phyloP scores from a whole-genome alignment of 2,329 filamentous ascomycete genomes.

The Phoma sp. region DNA sequence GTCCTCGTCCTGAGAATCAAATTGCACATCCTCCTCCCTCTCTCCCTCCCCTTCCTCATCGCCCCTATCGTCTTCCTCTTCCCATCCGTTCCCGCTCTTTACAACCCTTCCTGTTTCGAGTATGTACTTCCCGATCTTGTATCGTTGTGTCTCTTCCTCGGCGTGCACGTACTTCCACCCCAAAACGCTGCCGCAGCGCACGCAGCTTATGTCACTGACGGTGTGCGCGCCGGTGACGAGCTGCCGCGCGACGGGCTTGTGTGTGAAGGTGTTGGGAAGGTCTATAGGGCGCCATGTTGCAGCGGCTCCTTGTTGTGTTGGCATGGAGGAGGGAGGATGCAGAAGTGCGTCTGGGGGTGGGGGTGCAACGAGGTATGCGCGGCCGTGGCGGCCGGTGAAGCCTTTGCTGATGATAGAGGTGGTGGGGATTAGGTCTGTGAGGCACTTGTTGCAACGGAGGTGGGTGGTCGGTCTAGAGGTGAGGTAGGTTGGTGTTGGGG shows the following conservation, averaged over 20 bases:
- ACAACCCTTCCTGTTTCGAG: conserved; percentile 65
- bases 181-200: conserved; percentile 60
- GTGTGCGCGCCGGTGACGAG: conserved; percentile 69
- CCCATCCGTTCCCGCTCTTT: conserved; percentile 58
- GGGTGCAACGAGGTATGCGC: conserved; percentile 66
- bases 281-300: conserved; percentile 32
- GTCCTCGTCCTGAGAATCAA: conserved; percentile 70
- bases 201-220: conserved; percentile 65
- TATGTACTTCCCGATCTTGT: conserved; percentile 72
- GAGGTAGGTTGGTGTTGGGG: conserved; percentile 36
- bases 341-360: conserved; percentile 31
- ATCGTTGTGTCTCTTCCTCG: conserved; percentile 65
- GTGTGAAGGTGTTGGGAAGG: conserved; percentile 65
- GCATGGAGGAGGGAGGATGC: conserved; percentile 16
- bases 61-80: conserved; percentile 33
- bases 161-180: conserved; percentile 71
- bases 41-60: conserved; percentile 13
- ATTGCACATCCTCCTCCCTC: conserved; percentile 55
- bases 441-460: conserved; percentile 65
- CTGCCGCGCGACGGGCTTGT: conserved; percentile 62
- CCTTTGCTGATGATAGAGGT: conserved; percentile 68
- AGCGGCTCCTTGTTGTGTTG: neutral
- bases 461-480: conserved; percentile 54
- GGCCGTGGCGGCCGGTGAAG: conserved; percentile 69
- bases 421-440: conserved; percentile 63